Conservation (phyloP, 768 basidiomycete species). For the Mrakia gelida region DNA sequence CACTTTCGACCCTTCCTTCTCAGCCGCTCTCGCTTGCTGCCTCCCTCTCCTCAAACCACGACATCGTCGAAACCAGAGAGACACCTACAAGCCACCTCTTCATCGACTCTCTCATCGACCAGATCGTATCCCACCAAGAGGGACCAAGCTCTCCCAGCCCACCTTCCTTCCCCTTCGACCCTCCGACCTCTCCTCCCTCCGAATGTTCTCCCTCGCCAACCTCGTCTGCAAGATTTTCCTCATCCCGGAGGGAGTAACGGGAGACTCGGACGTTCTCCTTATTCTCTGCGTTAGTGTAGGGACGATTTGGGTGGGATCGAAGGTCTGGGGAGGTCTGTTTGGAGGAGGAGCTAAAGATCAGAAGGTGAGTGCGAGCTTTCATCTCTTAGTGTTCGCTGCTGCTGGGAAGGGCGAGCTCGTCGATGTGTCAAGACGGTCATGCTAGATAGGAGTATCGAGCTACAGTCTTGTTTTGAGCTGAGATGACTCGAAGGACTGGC, state of each 20-base stretch:
- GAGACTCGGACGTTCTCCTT: constrained; percentile 1
- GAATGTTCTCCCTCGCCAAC: constrained; percentile 11
- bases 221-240: constrained; percentile 1
- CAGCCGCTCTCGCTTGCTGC: neutral
- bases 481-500: no score
- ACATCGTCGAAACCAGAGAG: neutral
- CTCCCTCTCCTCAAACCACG: neutral
- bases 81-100: no score
- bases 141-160: no score
- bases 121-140: neutral
- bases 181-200: neutral
- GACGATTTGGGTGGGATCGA: neutral
- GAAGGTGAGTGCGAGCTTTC: neutral
- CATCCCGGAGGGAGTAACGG: neutral
- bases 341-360: no score
- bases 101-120: no score
- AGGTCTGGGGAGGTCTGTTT: neutral
- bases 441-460: no score
- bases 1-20: neutral
- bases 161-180: neutral
- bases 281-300: neutral
- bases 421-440: no score
- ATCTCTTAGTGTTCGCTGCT: neutral
- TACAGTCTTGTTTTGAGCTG: no score
- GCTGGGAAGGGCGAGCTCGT: neutral